Evolutionary conservation across 129 eudicot species (phyloP).

Genomic region (Arctium minus): DNA sequence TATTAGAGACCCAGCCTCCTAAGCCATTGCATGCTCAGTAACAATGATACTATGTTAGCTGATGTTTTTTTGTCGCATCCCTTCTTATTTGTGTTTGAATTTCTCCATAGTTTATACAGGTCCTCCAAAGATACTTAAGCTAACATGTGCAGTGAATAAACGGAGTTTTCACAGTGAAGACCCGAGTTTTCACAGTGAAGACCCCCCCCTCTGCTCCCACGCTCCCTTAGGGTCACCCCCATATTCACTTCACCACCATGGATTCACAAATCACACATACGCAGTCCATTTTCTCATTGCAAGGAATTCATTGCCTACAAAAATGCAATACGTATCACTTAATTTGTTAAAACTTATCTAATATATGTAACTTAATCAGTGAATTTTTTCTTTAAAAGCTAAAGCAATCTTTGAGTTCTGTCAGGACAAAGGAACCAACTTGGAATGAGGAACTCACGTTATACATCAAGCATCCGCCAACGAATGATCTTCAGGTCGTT

Average conservation of each 20-base stretch:
- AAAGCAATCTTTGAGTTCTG: slow-evolving; percentile 10
- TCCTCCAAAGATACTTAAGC: background rate
- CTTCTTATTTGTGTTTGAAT: background rate
- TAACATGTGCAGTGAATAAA: background rate
- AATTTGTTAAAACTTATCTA: background rate
- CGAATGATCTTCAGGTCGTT: slow-evolving; percentile 63
- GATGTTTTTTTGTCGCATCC: background rate
- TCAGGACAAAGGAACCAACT: slow-evolving; percentile 93
- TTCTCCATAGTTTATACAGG: too few relatives aligned
- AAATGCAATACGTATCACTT: background rate
- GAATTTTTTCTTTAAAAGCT: slow-evolving; percentile 6
- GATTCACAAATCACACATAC: background rate
- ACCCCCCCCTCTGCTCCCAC: too few relatives aligned
- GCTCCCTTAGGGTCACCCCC: background rate
- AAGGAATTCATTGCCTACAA: background rate
- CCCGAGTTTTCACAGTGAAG: background rate
- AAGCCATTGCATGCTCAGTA: background rate
- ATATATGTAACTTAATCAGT: background rate
- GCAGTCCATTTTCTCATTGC: background rate
- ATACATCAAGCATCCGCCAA: slow-evolving; percentile 67
- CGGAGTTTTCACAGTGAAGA: background rate
- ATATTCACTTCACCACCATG: background rate
- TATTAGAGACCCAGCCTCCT: too few relatives aligned
- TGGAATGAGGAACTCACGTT: slow-evolving; percentile 89
- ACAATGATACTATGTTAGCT: background rate